Percentiles rank a stretch among this genome's conserved stretches.
Evolutionary conservation across 768 basidiomycete species (phyloP).

Genomic region (Suillus discolor): DNA sequence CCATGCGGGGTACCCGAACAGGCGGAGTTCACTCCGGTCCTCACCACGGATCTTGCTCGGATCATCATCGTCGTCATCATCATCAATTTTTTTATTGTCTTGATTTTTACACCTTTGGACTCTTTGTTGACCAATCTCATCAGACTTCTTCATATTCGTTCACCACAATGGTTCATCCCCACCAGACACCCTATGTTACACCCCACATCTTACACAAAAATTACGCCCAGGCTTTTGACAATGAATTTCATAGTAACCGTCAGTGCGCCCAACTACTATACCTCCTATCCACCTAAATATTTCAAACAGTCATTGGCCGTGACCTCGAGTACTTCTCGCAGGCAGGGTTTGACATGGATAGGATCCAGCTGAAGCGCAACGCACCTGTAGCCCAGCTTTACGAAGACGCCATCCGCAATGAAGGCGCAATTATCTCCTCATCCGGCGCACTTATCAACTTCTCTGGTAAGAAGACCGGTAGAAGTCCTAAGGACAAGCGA

Average conservation of each 20-base stretch:
- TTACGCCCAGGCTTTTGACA: constrained; percentile 76
- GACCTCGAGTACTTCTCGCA: constrained; percentile 98
- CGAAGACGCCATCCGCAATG: constrained; percentile 98
- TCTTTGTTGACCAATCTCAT: constrained; percentile 8
- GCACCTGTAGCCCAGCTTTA: constrained; percentile 89
- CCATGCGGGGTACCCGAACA: constrained; percentile 3
- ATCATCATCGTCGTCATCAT: constrained; percentile 2
- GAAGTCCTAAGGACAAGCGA: constrained; percentile 98
- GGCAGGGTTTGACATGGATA: constrained; percentile 99
- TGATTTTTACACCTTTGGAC: constrained; percentile 6
- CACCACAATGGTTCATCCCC: constrained; percentile 63
- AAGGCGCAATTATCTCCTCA: constrained; percentile 96
- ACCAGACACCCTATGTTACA: constrained; percentile 83
- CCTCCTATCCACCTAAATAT: constrained; percentile 11
- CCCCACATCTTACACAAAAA: constrained; percentile 88
- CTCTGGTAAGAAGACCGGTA: constrained; percentile 98
- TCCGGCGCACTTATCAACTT: constrained; percentile 99
- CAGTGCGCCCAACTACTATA: constrained; percentile 31
- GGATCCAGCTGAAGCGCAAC: constrained; percentile 94
- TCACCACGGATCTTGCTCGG: constrained; percentile 4
- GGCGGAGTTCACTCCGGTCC: constrained; percentile 2
- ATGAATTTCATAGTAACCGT: constrained; percentile 62
- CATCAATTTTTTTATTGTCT: constrained; percentile 24
- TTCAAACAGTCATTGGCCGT: constrained; percentile 75
- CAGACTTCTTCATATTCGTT: constrained; percentile 3